Evolutionary conservation across 495 filamentous ascomycete genomes (phyloP), one percentile per base, ranked within the genome.

Genomic region (Thermothielavioides terrestris): DNA sequence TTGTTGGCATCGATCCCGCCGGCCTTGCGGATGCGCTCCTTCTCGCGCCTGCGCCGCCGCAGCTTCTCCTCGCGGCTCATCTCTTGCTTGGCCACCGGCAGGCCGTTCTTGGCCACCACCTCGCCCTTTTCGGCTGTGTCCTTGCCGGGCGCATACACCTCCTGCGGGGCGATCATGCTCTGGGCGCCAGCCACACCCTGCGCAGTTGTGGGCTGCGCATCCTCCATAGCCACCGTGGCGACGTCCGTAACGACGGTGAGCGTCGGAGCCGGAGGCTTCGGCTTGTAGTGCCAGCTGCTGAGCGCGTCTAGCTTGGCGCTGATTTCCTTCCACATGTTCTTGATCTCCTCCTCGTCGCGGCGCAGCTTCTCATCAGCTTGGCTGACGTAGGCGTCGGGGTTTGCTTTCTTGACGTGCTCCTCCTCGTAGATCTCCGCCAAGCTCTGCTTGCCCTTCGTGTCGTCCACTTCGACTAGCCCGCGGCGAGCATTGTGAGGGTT

Each of bases 341-440:
- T 80, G 53, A 97, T 86, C 64, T 95, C 89, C n/a, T 76, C 72
- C 65, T 96, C 87, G 57, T 95, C 86, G 42, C 83, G 82, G 55
- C 77, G 77, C 27, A 89, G 64, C 64, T 89, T 91, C 63, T 92
- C 88, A 59, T 91, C 83, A 21, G 80, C 78, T 40, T 79, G 78
- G 62, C 88, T 88, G 43, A 88, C 78, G 58, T 89, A 94, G 17
- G 77, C 77, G 42, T 83, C 84, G 2, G 89, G 83, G 61, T 96
- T 88, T 4, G 78, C 77, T 18, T 77, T 75, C 55, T 85, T 81
- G 42, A 89, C 73, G 65, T 95, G 88, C 39, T 97, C 90, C 59
- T 88, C 82, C 68, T 97, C 94, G 65, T 97, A 97, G 40, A 94
- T 76, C 61, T 97, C 91, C 1, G 89, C 92, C 22, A 98, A 79